Conservation (phyloP, 805 yeast species). For the Osmozyma mogii region DNA sequence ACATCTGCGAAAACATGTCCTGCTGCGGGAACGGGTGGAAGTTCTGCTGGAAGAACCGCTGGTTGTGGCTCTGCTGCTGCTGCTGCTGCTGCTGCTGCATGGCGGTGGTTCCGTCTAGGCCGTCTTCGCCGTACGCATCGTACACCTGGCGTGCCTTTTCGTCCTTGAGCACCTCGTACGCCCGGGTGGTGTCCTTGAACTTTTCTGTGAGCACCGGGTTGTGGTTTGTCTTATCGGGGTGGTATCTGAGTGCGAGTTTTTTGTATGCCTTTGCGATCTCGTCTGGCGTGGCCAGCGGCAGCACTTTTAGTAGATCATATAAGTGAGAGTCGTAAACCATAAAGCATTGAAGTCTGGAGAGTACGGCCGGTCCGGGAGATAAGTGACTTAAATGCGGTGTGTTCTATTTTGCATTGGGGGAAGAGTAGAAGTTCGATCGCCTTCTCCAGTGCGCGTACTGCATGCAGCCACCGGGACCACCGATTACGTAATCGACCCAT, state of each 20-base stretch:
- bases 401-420: no score
- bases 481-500: no score
- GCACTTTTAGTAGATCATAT: constrained; percentile 30
- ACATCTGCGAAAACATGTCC: constrained; percentile 31
- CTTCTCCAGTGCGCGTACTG: no score
- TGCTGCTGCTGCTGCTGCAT: constrained; percentile 3
- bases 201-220: constrained; percentile 41
- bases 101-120: constrained; percentile 24
- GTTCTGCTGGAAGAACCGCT: constrained; percentile 6
- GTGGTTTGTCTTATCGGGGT: constrained; percentile 57
- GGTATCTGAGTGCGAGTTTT: constrained; percentile 41
- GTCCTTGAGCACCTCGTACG: constrained; percentile 57
- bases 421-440: no score
- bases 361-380: no score
- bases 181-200: constrained; percentile 57
- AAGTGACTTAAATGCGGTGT: no score
- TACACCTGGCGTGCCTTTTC: constrained; percentile 37
- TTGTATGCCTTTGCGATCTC: constrained; percentile 36
- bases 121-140: constrained; percentile 45
- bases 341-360: no score
- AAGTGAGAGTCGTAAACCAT: constrained; percentile 19
- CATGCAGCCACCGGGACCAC: no score
- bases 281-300: constrained; percentile 25
- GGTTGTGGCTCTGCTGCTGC: constrained; percentile 2
- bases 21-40: constrained; percentile 12